Evolutionary conservation across 257 asterid species (phyloP), one percentile per base, ranked within the genome.

Genomic region (Solanum paucissectum): DNA sequence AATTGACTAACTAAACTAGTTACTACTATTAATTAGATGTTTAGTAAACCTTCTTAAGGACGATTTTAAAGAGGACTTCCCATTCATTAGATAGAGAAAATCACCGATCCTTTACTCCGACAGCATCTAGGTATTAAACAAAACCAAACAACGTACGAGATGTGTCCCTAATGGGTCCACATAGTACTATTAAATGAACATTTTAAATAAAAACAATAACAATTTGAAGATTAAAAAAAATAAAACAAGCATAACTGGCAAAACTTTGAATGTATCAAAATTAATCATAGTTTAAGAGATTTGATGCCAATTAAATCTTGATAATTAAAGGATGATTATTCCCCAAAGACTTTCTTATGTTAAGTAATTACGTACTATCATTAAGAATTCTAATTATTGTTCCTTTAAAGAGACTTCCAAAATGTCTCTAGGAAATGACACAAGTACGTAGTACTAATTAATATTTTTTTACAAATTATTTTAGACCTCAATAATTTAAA

Each of bases 191-290:
- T 79, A 2, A 42, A 42, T 79, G 37, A 21, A 44, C 2, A 16
- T 32, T 42, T 79, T 4, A 14, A 79, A 20, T 79, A 14, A 46
- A 73, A 79, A 27, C 66, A 25, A 27, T 9, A 44, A 27, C 5
- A 44, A 79, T 44, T 81, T 81, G 66, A 81, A 46, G 40, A 7
- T 46, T 5, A 81, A 29, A 46, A 42, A 49, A 46, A 33, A 18
- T 5, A 34, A 73, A 73, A 73, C 16, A 81, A 18, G 18, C 85
- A 68, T 52, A 88, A 77, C 90, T 86, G 90, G 90, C 90, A 88
- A 81, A 46, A 77, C 40, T 66, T 86, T 86, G 84, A 86, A 77
- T 16, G 77, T 62, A 88, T 79, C 90, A 36, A 44, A 46, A 88
- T 42, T 62, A 60, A 86, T 86, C 4, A 36, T 88, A 33, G 76